A percentile compares a stretch with the other conserved stretches of the same genome.
Evolutionary conservation across 2,329 filamentous ascomycete species (phyloP).

Genomic region (Xylariaceae sp.): DNA sequence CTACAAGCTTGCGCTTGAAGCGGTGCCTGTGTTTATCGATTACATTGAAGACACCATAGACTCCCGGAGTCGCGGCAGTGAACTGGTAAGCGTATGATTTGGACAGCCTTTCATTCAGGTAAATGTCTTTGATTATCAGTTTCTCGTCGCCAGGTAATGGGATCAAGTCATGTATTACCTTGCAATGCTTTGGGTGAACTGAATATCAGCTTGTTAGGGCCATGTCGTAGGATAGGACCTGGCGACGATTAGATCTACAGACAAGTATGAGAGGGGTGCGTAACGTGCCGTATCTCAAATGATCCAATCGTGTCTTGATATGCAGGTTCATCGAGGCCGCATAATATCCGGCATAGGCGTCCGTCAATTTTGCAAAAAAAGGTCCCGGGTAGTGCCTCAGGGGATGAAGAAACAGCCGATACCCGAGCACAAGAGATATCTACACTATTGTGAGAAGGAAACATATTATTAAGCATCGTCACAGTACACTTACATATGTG

Average conservation of each 20-base stretch:
- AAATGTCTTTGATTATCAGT: conserved; percentile 1
- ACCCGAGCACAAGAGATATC: too few species aligned
- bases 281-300: too few species aligned
- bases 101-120: background rate
- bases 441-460: too few species aligned
- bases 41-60: background rate
- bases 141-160: background rate
- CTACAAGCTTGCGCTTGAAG: background rate
- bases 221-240: background rate
- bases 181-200: background rate
- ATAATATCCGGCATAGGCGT: too few species aligned
- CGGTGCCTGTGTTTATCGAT: background rate
- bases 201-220: background rate
- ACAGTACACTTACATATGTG: too few species aligned
- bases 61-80: background rate
- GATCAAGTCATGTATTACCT: background rate
- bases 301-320: too few species aligned
- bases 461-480: too few species aligned
- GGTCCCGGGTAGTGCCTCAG: too few species aligned
- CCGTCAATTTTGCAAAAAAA: too few species aligned
- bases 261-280: too few species aligned
- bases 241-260: background rate
- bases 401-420: too few species aligned
- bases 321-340: too few species aligned
- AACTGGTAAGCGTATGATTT: background rate